Evolutionary conservation across 371 early-diverging fungal genomes (phyloP).

Genomic region (Lichtheimia hyalospora): DNA sequence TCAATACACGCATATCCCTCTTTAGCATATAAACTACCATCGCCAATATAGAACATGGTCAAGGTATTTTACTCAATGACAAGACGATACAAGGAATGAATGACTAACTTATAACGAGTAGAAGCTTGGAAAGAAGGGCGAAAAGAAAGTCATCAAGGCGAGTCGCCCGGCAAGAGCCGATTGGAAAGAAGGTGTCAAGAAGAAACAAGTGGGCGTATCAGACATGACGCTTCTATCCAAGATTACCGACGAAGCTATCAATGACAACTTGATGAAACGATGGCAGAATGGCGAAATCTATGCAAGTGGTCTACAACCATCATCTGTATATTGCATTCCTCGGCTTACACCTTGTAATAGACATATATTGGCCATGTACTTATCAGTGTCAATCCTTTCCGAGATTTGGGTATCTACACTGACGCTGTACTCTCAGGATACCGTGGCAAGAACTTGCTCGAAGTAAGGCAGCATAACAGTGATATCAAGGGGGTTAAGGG

Average conservation of each 20-base stretch:
- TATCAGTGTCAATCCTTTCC: conserved; percentile 88
- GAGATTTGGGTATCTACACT: conserved; percentile 82
- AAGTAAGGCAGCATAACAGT: conserved; percentile 45
- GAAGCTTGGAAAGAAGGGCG: conserved; percentile 35
- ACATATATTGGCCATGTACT: conserved; percentile 89
- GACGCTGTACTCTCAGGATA: conserved; percentile 72
- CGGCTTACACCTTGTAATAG: conserved; percentile 31
- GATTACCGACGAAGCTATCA: conserved; percentile 85
- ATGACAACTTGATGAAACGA: conserved; percentile 82
- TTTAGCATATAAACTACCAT: too few relatives aligned
- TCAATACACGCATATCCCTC: too few relatives aligned
- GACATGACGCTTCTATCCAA: conserved; percentile 89
- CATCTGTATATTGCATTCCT: neutral
- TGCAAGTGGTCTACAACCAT: conserved; percentile 41
- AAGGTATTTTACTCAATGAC: too few relatives aligned
- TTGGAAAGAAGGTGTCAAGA: conserved; percentile 80
- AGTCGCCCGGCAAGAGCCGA: conserved; percentile 71
- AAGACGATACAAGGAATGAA: too few relatives aligned
- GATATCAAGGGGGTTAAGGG: neutral
- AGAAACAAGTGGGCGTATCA: conserved; percentile 84
- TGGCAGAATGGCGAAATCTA: conserved; percentile 85
- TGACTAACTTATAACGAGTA: too few relatives aligned
- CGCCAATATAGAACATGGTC: too few relatives aligned
- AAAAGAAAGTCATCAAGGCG: conserved; percentile 50
- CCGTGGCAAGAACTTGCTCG: conserved; percentile 81